Conservation (phyloP, 2,329 filamentous ascomycete genomes). For the Sclerotinia glacialis region DNA sequence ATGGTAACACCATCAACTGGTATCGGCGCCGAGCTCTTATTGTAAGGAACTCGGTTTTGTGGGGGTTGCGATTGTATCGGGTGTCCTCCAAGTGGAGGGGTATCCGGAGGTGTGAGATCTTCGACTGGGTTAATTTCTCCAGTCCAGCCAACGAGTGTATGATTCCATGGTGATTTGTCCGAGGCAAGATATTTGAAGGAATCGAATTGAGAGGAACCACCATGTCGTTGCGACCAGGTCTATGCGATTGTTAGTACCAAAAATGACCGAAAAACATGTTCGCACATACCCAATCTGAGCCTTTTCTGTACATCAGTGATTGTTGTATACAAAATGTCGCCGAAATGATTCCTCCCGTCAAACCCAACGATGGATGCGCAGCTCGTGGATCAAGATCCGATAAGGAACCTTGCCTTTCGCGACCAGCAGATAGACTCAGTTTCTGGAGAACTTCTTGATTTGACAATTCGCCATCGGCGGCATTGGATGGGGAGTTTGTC, state of each 20-base stretch:
- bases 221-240: constrained; percentile 74
- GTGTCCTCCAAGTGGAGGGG: constrained; percentile 50
- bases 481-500: constrained; percentile 35
- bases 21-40: constrained; percentile 75
- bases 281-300: constrained; percentile 58
- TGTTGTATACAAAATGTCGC: constrained; percentile 63
- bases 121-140: constrained; percentile 70
- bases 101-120: constrained; percentile 47
- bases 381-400: constrained; percentile 52
- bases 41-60: constrained; percentile 48
- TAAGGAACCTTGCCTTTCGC: constrained; percentile 45
- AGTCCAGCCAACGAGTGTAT: constrained; percentile 92
- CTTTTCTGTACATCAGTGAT: constrained; percentile 56
- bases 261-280: background rate
- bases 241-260: constrained; percentile 41
- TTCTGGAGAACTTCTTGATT: constrained; percentile 46
- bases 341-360: constrained; percentile 65
- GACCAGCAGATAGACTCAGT: constrained; percentile 42
- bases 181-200: constrained; percentile 86
- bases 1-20: constrained; percentile 63
- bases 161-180: constrained; percentile 80
- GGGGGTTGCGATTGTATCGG: constrained; percentile 41
- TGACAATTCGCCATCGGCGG: constrained; percentile 40
- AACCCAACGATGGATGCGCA: constrained; percentile 54
- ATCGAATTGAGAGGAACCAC: constrained; percentile 89